Evolutionary conservation across 768 basidiomycete genomes (phyloP).

Genomic region (Boletus vermiculosoides): DNA sequence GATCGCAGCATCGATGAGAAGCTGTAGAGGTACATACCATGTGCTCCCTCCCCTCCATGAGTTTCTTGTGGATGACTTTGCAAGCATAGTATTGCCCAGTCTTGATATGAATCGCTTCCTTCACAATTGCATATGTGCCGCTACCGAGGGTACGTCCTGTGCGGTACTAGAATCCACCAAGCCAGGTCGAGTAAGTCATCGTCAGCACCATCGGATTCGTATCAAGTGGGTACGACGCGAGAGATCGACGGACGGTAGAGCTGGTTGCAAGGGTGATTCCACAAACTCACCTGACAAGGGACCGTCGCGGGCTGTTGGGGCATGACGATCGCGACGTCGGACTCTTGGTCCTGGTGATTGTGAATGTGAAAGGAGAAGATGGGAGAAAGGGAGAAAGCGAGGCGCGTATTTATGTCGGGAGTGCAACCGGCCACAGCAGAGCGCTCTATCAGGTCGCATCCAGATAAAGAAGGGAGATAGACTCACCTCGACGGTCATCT

Average conservation of each 20-base stretch:
- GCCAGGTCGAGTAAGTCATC: background rate
- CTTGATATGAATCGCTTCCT: constrained; percentile 93
- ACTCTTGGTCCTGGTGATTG: constrained; percentile 16
- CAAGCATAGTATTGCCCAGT: constrained; percentile 95
- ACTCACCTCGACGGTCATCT: constrained; percentile 20
- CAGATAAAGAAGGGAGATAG: background rate
- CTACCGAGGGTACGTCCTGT: constrained; percentile 87
- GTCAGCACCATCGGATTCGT: constrained; percentile 7
- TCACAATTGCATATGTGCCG: constrained; percentile 93
- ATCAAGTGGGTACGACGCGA: constrained; percentile 4
- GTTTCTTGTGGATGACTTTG: constrained; percentile 99
- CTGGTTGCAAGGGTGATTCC: background rate
- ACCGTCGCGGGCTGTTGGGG: constrained; percentile 38
- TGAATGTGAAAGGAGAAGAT: constrained; percentile 6
- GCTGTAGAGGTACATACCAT: constrained; percentile 62
- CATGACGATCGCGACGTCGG: constrained; percentile 23
- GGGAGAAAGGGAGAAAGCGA: background rate
- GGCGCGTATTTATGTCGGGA: constrained; percentile 16
- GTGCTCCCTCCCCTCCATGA: constrained; percentile 96
- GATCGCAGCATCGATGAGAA: constrained; percentile 10
- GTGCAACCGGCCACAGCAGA: constrained; percentile 13
- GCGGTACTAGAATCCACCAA: constrained; percentile 55
- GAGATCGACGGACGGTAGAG: background rate
- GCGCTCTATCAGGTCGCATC: constrained; percentile 11
- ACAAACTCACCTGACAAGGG: constrained; percentile 43